Percentiles rank a stretch among this genome's conserved stretches.
These are phyloP conservation scores for Helminthosporium solani DNA, from an alignment of 2,329 filamentous ascomycete species.

Conservation along the genomic window DNA sequence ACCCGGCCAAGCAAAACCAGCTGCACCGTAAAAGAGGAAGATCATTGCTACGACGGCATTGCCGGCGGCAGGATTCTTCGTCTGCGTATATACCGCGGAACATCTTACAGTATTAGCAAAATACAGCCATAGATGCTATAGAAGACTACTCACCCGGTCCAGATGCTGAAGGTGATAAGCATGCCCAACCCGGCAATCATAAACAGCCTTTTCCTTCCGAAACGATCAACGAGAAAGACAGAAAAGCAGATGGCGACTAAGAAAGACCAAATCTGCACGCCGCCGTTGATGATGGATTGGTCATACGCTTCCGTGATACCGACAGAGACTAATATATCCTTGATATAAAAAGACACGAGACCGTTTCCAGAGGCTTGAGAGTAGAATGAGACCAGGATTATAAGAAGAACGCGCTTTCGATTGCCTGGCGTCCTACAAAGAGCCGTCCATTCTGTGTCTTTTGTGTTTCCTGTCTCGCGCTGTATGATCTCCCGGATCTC, in stretches of 20 bases:
- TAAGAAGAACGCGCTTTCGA: constrained; percentile 62
- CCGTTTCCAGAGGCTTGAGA: constrained; percentile 70
- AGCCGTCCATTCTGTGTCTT: constrained; percentile 58
- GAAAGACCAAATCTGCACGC: constrained; percentile 62
- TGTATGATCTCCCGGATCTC: constrained; percentile 66
- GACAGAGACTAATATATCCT: constrained; percentile 61
- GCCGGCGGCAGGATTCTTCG: constrained; percentile 41
- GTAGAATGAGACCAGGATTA: constrained; percentile 65
- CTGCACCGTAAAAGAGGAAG: constrained; percentile 16
- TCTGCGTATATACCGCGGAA: too few relatives aligned
- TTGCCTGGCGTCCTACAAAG: constrained; percentile 65
- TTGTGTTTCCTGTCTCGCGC: constrained; percentile 55
- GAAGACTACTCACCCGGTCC: too few relatives aligned
- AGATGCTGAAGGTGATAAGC: constrained; percentile 42
- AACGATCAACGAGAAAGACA: constrained; percentile 45
- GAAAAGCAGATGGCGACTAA: constrained; percentile 55
- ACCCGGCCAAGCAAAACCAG: constrained; percentile 22
- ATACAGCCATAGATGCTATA: too few relatives aligned
- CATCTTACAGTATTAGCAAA: too few relatives aligned
- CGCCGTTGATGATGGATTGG: constrained; percentile 49
- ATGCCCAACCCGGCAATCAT: constrained; percentile 43
- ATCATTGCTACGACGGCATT: constrained; percentile 50
- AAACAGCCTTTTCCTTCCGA: constrained; percentile 30
- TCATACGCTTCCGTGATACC: constrained; percentile 54
- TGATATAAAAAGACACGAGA: constrained; percentile 67